Evolutionary conservation across 441 rosid genomes (phyloP).

Genomic region (Adansonia madagascariensis): DNA sequence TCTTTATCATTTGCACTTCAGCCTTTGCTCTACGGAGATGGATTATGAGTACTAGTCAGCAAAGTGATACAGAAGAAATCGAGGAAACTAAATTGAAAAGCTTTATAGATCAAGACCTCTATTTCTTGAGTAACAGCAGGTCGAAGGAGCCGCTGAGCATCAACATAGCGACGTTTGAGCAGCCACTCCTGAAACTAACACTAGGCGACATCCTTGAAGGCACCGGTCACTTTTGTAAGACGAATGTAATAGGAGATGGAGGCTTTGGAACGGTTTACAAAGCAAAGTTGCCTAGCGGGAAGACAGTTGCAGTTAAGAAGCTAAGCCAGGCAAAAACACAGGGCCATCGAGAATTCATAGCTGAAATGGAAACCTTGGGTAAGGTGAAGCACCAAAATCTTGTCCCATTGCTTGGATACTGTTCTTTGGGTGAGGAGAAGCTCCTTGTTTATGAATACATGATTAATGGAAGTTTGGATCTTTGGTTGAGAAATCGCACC

Average conservation of each 20-base stretch:
- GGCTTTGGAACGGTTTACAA: constrained; percentile 90
- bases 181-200: constrained; percentile 75
- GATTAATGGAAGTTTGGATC: constrained; percentile 86
- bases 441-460: constrained; percentile 90
- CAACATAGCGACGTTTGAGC: constrained; percentile 84
- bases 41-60: constrained; percentile 42
- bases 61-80: constrained; percentile 47
- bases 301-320: constrained; percentile 85
- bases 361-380: constrained; percentile 93
- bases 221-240: constrained; percentile 75
- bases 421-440: constrained; percentile 79
- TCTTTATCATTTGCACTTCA: constrained; percentile 39
- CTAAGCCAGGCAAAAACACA: constrained; percentile 79
- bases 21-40: constrained; percentile 48
- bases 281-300: constrained; percentile 62
- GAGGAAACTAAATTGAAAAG: constrained; percentile 61
- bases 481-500: constrained; percentile 71
- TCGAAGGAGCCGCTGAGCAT: constrained; percentile 89
- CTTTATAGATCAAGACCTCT: constrained; percentile 58
- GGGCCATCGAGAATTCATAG: constrained; percentile 83
- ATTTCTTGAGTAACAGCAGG: constrained; percentile 65
- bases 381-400: constrained; percentile 92
- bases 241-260: constrained; percentile 86
- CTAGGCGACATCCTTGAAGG: constrained; percentile 74
- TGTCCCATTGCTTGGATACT: constrained; percentile 81